Evolutionary conservation across 2,329 filamentous ascomycete genomes (phyloP).

Genomic region (Penicillium polonicum): DNA sequence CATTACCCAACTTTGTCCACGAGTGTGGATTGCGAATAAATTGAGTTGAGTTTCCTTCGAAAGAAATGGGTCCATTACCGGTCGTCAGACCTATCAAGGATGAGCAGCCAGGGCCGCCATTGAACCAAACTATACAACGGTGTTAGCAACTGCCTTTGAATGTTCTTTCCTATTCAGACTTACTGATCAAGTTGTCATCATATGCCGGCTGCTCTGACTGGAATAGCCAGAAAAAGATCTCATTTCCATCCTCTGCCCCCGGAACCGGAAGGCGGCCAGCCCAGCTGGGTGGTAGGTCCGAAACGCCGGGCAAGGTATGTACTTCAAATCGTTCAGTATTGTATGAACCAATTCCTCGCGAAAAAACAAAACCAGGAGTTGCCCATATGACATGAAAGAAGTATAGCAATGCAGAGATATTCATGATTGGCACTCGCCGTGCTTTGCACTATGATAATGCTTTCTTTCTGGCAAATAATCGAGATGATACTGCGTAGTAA

Average conservation of each 20-base stretch:
- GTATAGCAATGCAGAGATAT: constrained; percentile 21
- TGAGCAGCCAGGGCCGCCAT: constrained; percentile 39
- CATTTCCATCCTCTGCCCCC: constrained; percentile 27
- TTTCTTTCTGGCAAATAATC: not conserved
- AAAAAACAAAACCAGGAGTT: constrained; percentile 13
- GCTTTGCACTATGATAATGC: not conserved
- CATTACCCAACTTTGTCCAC: constrained; percentile 36
- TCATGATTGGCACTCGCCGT: constrained; percentile 16
- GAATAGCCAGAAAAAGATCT: constrained; percentile 42
- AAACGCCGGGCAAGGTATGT: constrained; percentile 29
- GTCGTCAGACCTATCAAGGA: constrained; percentile 34
- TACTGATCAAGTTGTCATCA: constrained; percentile 37
- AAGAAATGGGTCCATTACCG: constrained; percentile 38
- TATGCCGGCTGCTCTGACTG: constrained; percentile 31
- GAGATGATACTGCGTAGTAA: not conserved
- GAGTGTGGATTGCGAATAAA: constrained; percentile 27
- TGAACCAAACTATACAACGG: constrained; percentile 36
- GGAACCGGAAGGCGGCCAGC: constrained; percentile 36
- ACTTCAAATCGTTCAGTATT: constrained; percentile 29
- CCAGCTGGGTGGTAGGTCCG: constrained; percentile 34
- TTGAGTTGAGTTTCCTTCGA: constrained; percentile 30
- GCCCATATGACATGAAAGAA: constrained; percentile 24
- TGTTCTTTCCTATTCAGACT: constrained; percentile 4
- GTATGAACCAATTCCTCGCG: not conserved
- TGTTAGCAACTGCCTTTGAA: not conserved